phyloP scores from a whole-genome alignment of 2,329 filamentous ascomycete genomes.

The Beauveria sp. region DNA sequence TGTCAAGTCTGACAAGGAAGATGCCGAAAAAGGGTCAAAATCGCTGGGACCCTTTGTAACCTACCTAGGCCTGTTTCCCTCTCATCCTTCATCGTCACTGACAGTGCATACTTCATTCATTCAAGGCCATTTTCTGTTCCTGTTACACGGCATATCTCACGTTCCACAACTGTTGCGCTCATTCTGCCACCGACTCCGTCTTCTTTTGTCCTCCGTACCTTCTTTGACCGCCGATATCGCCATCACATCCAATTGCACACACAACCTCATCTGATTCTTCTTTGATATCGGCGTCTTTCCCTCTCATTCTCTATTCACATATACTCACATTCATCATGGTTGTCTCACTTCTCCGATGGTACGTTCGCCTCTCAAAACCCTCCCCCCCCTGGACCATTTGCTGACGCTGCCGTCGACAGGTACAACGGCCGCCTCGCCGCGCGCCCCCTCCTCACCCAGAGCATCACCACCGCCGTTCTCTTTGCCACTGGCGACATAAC shows the following conservation, averaged over 20 bases:
- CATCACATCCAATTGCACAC: neutral
- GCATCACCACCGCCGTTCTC: constrained; percentile 80
- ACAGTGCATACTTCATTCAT: neutral
- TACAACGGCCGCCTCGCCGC: constrained; percentile 78
- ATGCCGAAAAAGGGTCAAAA: constrained; percentile 5
- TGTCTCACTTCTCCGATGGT: constrained; percentile 11
- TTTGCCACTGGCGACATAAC: constrained; percentile 88
- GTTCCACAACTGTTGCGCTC: neutral
- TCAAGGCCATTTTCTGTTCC: neutral
- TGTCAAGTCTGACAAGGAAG: neutral
- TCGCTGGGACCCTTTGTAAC: neutral
- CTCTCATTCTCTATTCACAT: neutral
- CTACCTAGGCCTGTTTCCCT: neutral
- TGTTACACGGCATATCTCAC: neutral
- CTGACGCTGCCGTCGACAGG: constrained; percentile 38
- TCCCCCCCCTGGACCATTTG: neutral
- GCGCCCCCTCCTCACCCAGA: constrained; percentile 82
- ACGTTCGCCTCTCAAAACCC: neutral
- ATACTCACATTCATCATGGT: constrained; percentile 7
- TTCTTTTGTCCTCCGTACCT: neutral
- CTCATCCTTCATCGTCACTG: neutral
- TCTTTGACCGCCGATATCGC: neutral
- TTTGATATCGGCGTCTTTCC: neutral
- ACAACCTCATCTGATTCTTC: neutral
- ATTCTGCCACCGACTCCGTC: neutral